A percentile compares a stretch with the other conserved stretches of the same genome.
phyloP scores from a whole-genome alignment of 768 basidiomycete genomes.

The Boletus subparvulus region DNA sequence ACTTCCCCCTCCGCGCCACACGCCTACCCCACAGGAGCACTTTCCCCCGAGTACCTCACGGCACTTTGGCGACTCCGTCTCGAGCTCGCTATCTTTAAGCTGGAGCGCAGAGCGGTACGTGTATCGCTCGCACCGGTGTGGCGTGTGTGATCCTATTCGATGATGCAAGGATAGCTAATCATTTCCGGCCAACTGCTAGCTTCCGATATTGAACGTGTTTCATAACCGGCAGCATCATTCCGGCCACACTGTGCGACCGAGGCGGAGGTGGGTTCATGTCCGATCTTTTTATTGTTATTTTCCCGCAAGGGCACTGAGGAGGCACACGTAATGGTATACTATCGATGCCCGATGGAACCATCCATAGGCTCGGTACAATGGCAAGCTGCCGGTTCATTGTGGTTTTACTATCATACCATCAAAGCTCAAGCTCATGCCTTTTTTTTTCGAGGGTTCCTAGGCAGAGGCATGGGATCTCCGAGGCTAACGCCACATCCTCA shows the following conservation, averaged over 20 bases:
- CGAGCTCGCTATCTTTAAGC: conserved; percentile 17
- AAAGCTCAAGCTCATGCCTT: background rate
- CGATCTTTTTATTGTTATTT: background rate
- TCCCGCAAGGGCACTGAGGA: background rate
- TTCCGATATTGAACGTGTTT: conserved; percentile 24
- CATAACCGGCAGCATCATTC: background rate
- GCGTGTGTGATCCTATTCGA: background rate
- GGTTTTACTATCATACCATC: background rate
- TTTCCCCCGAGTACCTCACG: conserved; percentile 13
- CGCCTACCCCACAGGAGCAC: background rate
- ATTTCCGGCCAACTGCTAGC: conserved; percentile 4
- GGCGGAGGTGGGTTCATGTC: conserved; percentile 7
- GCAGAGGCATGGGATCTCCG: background rate
- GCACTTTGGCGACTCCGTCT: conserved; percentile 20
- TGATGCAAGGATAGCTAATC: background rate
- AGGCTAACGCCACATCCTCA: background rate
- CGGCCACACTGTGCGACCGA: background rate
- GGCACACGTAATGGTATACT: background rate
- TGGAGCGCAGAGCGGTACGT: conserved; percentile 27
- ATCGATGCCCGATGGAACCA: background rate
- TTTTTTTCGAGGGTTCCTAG: background rate
- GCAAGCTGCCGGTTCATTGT: background rate
- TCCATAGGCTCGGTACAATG: background rate
- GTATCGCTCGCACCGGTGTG: background rate
- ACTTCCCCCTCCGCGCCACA: background rate